Conservation (phyloP, 2,329 filamentous ascomycete genomes). For the Nemania serpens region DNA sequence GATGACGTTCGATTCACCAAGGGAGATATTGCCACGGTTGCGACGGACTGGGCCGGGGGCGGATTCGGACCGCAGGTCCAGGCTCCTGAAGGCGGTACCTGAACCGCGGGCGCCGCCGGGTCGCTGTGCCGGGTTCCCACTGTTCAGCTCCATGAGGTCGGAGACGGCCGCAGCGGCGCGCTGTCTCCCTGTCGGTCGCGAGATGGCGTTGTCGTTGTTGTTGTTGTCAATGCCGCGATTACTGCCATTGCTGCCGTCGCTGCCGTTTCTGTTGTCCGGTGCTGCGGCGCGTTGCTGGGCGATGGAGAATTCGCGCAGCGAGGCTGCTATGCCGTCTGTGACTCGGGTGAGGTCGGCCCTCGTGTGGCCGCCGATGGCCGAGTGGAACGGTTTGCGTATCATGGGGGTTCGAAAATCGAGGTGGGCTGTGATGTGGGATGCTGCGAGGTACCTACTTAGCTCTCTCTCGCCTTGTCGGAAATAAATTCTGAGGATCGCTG, state of each 20-base stretch:
- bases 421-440: conserved; percentile 23
- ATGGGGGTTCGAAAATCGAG: conserved; percentile 29
- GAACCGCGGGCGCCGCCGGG: background rate
- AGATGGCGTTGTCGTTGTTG: conserved; percentile 2
- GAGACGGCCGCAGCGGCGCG: conserved; percentile 34
- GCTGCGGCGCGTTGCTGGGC: conserved; percentile 33
- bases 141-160: conserved; percentile 33
- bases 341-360: conserved; percentile 38
- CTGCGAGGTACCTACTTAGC: too few species aligned
- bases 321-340: conserved; percentile 39
- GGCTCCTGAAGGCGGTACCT: background rate
- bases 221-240: background rate
- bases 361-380: conserved; percentile 34
- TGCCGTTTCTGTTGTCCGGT: background rate
- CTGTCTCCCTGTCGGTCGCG: conserved; percentile 29
- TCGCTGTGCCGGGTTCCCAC: background rate
- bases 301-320: conserved; percentile 41
- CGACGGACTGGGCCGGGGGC: background rate
- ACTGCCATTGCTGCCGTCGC: too few species aligned
- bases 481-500: conserved; percentile 28
- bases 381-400: conserved; percentile 41
- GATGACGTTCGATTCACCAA: conserved; percentile 31
- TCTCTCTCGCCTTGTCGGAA: conserved; percentile 15
- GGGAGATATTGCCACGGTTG: too few species aligned
- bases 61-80: background rate